phyloP scores from a whole-genome alignment of 2,329 filamentous ascomycete genomes.

The Pseudogymnoascus sp. region DNA sequence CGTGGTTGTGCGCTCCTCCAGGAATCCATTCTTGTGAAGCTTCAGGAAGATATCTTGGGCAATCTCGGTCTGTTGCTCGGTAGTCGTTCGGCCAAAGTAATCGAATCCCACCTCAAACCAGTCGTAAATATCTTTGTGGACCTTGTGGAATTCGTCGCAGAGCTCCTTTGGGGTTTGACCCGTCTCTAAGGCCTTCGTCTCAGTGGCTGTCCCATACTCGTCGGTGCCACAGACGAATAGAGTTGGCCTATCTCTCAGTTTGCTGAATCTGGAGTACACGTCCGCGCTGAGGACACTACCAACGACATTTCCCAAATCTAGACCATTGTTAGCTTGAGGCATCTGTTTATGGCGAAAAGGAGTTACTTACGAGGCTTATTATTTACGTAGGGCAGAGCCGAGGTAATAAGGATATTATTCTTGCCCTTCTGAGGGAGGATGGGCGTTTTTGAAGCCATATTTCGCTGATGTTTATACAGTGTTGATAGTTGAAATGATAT shows the following conservation, averaged over 20 bases:
- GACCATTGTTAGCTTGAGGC: background rate
- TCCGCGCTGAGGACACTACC: conserved; percentile 84
- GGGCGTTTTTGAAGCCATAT: conserved; percentile 21
- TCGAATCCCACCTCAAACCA: conserved; percentile 97
- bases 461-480: conserved; percentile 11
- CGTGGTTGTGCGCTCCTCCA: conserved; percentile 77
- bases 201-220: conserved; percentile 92
- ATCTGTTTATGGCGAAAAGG: background rate
- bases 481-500: background rate
- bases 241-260: conserved; percentile 68
- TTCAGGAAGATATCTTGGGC: conserved; percentile 84
- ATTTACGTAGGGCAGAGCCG: conserved; percentile 79
- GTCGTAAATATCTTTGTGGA: conserved; percentile 85
- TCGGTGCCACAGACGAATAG: conserved; percentile 84
- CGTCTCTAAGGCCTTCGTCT: conserved; percentile 90
- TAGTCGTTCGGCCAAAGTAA: conserved; percentile 89
- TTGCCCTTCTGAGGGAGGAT: conserved; percentile 63
- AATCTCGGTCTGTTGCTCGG: conserved; percentile 80
- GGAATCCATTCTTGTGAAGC: conserved; percentile 78
- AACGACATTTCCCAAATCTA: conserved; percentile 74
- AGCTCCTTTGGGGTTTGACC: conserved; percentile 73
- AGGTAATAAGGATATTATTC: conserved; percentile 83
- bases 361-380: conserved; percentile 49
- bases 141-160: conserved; percentile 84
- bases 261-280: conserved; percentile 74